These are phyloP conservation scores for Monilinia aucupariae DNA, from an alignment of 2,329 filamentous ascomycete species.

Conservation along the genomic window DNA sequence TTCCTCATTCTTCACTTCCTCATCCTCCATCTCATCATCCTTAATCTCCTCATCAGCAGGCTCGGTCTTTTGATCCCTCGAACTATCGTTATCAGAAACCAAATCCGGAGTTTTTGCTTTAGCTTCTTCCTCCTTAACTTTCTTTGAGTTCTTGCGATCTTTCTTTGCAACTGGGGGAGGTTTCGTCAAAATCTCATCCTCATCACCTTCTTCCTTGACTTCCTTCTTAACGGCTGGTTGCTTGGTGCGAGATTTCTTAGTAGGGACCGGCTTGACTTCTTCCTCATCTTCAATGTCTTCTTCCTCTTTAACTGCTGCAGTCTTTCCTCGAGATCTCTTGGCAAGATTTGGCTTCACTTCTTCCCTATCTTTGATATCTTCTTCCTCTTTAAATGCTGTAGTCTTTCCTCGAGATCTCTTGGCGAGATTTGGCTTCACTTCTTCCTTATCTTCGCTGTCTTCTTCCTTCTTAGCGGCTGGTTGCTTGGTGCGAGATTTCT, in stretches of 20 bases:
- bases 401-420: slow-evolving; percentile 30
- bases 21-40: slow-evolving; percentile 4
- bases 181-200: slow-evolving; percentile 9
- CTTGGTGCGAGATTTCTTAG: neutral
- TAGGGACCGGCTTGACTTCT: neutral
- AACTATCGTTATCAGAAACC: neutral
- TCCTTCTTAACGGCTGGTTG: slow-evolving; percentile 2
- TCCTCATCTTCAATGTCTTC: neutral
- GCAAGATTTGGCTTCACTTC: slow-evolving; percentile 30
- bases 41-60: neutral
- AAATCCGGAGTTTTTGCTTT: neutral
- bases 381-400: slow-evolving; percentile 23
- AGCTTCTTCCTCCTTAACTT: neutral
- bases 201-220: slow-evolving; percentile 7
- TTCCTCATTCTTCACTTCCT: slow-evolving; percentile 7
- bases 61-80: neutral
- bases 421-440: slow-evolving; percentile 30
- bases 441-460: neutral
- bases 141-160: neutral
- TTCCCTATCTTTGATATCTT: neutral
- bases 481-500: slow-evolving; percentile 28
- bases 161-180: neutral
- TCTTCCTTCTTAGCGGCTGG: slow-evolving; percentile 25
- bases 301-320: slow-evolving; percentile 24
- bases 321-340: slow-evolving; percentile 30